phyloP scores from a whole-genome alignment of 2,329 filamentous ascomycete species.

The Xylaria digitata region DNA sequence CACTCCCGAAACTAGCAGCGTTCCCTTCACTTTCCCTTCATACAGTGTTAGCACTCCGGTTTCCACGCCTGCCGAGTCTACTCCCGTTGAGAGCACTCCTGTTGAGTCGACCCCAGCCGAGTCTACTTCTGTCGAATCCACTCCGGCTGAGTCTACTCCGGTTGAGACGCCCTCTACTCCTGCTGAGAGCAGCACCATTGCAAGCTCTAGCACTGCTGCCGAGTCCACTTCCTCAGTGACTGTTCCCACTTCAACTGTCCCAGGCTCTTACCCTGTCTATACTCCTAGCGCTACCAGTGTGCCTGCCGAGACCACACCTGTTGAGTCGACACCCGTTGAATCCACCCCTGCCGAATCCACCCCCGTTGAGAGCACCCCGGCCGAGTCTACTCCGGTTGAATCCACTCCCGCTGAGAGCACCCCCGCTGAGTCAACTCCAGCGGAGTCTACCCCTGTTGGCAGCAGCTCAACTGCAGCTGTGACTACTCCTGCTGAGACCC shows the following conservation, averaged over 20 bases:
- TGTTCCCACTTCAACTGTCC: slow-evolving; percentile 22
- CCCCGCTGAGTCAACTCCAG: slow-evolving; percentile 22
- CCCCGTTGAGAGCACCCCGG: neutral
- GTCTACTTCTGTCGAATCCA: slow-evolving; percentile 18
- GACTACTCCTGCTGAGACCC: slow-evolving; percentile 39
- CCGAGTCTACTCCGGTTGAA: slow-evolving; percentile 27
- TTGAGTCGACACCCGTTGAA: slow-evolving; percentile 26
- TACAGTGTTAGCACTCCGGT: slow-evolving; percentile 1
- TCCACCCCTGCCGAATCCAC: slow-evolving; percentile 21
- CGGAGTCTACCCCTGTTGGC: slow-evolving; percentile 28
- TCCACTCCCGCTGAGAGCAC: slow-evolving; percentile 15
- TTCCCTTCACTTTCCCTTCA: slow-evolving; percentile 19
- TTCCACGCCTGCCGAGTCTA: slow-evolving; percentile 10
- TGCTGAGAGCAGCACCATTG: slow-evolving; percentile 22
- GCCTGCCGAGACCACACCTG: slow-evolving; percentile 27
- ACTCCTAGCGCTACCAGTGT: slow-evolving; percentile 36
- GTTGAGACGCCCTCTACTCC: slow-evolving; percentile 27
- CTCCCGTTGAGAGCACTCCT: slow-evolving; percentile 12
- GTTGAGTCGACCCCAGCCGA: slow-evolving; percentile 20
- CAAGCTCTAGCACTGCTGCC: slow-evolving; percentile 29
- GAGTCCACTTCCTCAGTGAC: slow-evolving; percentile 21
- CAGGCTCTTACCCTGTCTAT: slow-evolving; percentile 34
- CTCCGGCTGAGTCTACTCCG: slow-evolving; percentile 30
- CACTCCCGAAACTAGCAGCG: neutral
- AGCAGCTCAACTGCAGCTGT: slow-evolving; percentile 40